phyloP scores from a whole-genome alignment of 805 yeast species.

The Candida quercuum region DNA sequence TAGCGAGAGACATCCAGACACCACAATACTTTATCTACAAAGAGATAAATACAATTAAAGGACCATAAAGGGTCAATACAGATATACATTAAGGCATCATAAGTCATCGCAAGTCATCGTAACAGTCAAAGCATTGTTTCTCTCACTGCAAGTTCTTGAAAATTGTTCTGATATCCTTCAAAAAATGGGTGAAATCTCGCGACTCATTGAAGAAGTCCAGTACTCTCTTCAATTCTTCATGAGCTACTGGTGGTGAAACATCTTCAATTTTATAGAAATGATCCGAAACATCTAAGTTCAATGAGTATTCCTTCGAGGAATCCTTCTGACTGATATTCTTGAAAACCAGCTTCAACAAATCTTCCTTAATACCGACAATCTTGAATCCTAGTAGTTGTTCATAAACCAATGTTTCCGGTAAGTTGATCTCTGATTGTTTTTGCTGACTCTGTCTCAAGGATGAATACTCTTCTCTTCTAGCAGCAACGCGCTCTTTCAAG shows the following conservation, averaged over 20 bases:
- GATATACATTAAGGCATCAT: too few relatives aligned
- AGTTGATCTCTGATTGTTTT: slow-evolving; percentile 41
- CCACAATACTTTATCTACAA: too few relatives aligned
- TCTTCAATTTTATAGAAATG: slow-evolving; percentile 33
- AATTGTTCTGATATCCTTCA: slow-evolving; percentile 15
- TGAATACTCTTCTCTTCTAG: slow-evolving; percentile 27
- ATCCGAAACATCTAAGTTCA: slow-evolving; percentile 41
- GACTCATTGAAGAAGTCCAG: slow-evolving; percentile 12
- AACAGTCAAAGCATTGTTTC: background rate
- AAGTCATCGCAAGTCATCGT: background rate
- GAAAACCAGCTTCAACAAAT: slow-evolving; percentile 43
- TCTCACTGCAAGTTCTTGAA: slow-evolving; percentile 11
- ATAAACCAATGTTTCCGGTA: slow-evolving; percentile 46
- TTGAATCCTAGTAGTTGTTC: slow-evolving; percentile 51
- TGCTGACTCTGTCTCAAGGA: slow-evolving; percentile 31
- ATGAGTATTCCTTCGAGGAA: slow-evolving; percentile 34
- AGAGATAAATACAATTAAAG: too few relatives aligned
- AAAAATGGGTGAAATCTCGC: slow-evolving; percentile 17
- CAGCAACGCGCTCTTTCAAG: slow-evolving; percentile 26
- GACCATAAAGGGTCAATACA: too few relatives aligned
- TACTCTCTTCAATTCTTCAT: slow-evolving; percentile 14
- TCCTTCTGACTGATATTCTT: slow-evolving; percentile 40
- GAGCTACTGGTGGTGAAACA: slow-evolving; percentile 33
- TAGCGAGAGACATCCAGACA: too few relatives aligned
- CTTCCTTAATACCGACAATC: slow-evolving; percentile 45